Base-by-base conservation (phyloP, 805 yeast genomes). In the Myxozyma nipponensis region DNA sequence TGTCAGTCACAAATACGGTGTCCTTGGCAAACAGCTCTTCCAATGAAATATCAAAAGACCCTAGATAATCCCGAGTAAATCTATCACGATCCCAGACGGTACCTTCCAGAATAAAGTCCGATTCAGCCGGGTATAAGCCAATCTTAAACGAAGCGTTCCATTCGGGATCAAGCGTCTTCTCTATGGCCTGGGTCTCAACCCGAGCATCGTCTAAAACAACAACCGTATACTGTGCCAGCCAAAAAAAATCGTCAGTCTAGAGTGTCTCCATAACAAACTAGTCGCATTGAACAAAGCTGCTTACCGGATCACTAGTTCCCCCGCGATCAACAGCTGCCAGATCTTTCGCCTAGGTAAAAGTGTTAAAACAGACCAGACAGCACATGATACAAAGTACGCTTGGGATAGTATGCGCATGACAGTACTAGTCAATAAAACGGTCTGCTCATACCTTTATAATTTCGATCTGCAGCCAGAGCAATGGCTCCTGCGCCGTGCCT, bases 101-200 rank as follows among this genome's bases (percentile, higher is more conserved):
- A 18, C 58, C 58, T 22, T 47, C 47, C 28, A 54, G 22, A 6
- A 46, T 15, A n/a, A 30, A 38, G 24, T 50, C 50, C 13, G 56
- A 46, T 9, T 30, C 47, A 7, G 32, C 38, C 15, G 50, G 47
- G 28, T 25, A 50, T 24, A 67, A 28, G 3, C 85, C 82, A 58
- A 87, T 67, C 3, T 72, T 73, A 22, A 78, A 71, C 5, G 70
- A 66, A 60, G 86, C 93, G 64, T 86, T 82, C 90, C 93, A 89
- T 9, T 74, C 75, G 17, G 95, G 95, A 49, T 79, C 72, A 58
- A 85, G 70, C 0, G 86, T 84, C 68, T 83, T 83, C 52, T 80
- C 72, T 48, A 77, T 77, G 76, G 80, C 9, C 86, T 81, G 67
- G 73, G 84, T 65, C 10, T 67, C 58, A 36, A 50, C 60, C 21